phyloP scores from a whole-genome alignment of 352 stramenopile species.

The Globisporangium barbulae region DNA sequence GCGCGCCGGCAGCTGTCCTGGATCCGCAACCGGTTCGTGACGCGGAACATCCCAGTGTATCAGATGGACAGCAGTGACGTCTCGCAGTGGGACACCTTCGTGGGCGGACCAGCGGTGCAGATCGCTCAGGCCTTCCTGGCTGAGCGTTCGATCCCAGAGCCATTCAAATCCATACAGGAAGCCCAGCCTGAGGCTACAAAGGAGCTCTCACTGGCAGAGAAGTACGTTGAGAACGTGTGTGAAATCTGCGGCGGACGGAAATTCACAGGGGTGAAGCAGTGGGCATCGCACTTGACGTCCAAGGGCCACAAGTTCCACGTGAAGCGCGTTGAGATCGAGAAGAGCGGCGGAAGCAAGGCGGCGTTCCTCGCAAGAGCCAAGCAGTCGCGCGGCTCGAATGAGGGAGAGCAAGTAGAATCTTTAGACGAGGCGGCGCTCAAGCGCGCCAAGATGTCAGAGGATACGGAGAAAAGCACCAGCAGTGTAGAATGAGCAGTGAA shows the following conservation, averaged over 20 bases:
- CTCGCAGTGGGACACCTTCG: constrained; percentile 44
- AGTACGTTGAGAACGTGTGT: constrained; percentile 64
- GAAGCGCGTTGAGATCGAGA: constrained; percentile 63
- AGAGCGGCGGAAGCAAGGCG: constrained; percentile 10
- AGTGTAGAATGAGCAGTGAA: not conserved
- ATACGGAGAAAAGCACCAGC: not conserved
- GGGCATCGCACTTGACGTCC: constrained; percentile 67
- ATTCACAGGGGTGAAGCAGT: constrained; percentile 68
- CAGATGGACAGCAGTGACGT: constrained; percentile 82
- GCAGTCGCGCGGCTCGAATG: not conserved
- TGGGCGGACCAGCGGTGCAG: constrained; percentile 53
- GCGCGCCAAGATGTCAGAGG: constrained; percentile 2
- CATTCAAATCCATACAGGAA: constrained; percentile 43
- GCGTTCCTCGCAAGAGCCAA: constrained; percentile 6
- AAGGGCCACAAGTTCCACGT: constrained; percentile 84
- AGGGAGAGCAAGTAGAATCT: not conserved
- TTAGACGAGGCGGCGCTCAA: not conserved
- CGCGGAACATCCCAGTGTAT: constrained; percentile 84
- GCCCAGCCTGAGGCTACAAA: constrained; percentile 35
- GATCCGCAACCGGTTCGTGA: constrained; percentile 87
- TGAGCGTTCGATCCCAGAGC: constrained; percentile 21
- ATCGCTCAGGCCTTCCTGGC: constrained; percentile 64
- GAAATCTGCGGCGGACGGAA: constrained; percentile 57
- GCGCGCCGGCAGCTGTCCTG: constrained; percentile 82
- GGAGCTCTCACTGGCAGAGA: constrained; percentile 41